phyloP scores from a whole-genome alignment of 176 grass and related monocot genomes.

The Hyparrhenia diplandra region DNA sequence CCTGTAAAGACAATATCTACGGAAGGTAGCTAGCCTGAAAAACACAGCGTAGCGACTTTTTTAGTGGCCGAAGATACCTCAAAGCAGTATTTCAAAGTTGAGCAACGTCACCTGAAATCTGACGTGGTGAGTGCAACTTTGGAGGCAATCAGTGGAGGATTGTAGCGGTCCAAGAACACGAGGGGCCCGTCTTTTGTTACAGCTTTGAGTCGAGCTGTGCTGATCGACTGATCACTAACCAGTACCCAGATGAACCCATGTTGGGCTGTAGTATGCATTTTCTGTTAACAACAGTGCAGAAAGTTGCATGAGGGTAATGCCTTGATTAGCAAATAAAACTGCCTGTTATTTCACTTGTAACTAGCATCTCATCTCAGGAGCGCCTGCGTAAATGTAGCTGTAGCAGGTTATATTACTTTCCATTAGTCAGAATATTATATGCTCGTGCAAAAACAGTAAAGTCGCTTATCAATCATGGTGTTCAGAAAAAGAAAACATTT shows the following conservation, averaged over 20 bases:
- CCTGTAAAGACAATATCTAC: conserved; percentile 41
- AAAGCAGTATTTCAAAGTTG: conserved; percentile 13
- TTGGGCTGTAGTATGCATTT: conserved; percentile 18
- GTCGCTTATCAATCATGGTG: not conserved
- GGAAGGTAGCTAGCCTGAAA: conserved; percentile 18
- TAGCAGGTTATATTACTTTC: conserved; percentile 5
- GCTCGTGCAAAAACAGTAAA: not conserved
- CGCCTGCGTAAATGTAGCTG: conserved; percentile 11
- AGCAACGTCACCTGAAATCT: conserved; percentile 18
- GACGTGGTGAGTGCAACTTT: conserved; percentile 17
- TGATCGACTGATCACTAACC: conserved; percentile 25
- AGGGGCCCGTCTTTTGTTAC: conserved; percentile 1
- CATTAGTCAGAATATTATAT: conserved; percentile 8
- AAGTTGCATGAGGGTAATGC: conserved; percentile 21
- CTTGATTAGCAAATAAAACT: conserved; percentile 19
- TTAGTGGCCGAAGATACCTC: conserved; percentile 23
- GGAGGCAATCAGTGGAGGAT: conserved; percentile 22
- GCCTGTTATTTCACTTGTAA: conserved; percentile 5
- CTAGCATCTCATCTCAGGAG: not conserved
- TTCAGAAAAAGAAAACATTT: not conserved
- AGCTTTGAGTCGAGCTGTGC: conserved; percentile 13
- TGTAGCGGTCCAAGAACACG: not conserved
- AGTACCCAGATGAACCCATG: conserved; percentile 26
- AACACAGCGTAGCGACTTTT: conserved; percentile 23
- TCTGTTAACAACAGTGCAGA: conserved; percentile 2